A percentile compares a stretch with the other conserved stretches of the same genome.
Evolutionary conservation across 1,139 yeast species (phyloP).

Genomic region (Geotrichum macrosporum): DNA sequence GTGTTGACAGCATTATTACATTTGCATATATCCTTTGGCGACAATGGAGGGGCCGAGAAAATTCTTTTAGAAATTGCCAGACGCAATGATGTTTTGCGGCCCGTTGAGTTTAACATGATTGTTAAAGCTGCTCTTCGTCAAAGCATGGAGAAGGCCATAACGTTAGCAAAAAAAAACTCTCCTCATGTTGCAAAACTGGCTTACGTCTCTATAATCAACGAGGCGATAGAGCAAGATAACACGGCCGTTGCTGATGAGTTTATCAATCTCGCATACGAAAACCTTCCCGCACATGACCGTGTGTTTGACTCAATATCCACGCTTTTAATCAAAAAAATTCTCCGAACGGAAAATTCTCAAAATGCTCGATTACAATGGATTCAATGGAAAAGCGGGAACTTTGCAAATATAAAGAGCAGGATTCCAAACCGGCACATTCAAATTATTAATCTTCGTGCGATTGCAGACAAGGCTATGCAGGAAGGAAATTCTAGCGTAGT

Average conservation of each 20-base stretch:
- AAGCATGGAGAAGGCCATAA: slow-evolving; percentile 20
- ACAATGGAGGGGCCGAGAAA: slow-evolving; percentile 42
- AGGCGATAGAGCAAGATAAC: slow-evolving; percentile 22
- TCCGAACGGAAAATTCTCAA: slow-evolving; percentile 10
- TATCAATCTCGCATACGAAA: slow-evolving; percentile 16
- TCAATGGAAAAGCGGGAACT: slow-evolving; percentile 17
- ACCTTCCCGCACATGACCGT: slow-evolving; percentile 9
- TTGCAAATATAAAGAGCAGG: slow-evolving; percentile 8
- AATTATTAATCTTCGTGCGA: slow-evolving; percentile 16
- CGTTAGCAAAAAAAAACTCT: slow-evolving; percentile 18
- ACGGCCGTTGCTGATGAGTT: slow-evolving; percentile 19
- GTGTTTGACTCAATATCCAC: slow-evolving; percentile 14
- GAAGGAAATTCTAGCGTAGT: slow-evolving; percentile 17
- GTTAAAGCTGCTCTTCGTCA: slow-evolving; percentile 25
- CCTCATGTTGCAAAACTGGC: slow-evolving; percentile 19
- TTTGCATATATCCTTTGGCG: slow-evolving; percentile 41
- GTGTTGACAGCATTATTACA: slow-evolving; percentile 40
- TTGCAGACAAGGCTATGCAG: slow-evolving; percentile 19
- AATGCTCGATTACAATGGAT: slow-evolving; percentile 21
- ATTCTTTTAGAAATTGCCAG: slow-evolving; percentile 36
- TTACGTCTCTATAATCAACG: slow-evolving; percentile 17
- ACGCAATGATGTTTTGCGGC: slow-evolving; percentile 22
- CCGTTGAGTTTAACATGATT: slow-evolving; percentile 27
- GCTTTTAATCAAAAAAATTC: slow-evolving; percentile 15
- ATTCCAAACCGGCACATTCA: slow-evolving; percentile 8